A percentile compares a stretch with the other conserved stretches of the same genome.
Evolutionary conservation across 1,139 yeast genomes (phyloP).

Genomic region (Geotrichum candidum): DNA sequence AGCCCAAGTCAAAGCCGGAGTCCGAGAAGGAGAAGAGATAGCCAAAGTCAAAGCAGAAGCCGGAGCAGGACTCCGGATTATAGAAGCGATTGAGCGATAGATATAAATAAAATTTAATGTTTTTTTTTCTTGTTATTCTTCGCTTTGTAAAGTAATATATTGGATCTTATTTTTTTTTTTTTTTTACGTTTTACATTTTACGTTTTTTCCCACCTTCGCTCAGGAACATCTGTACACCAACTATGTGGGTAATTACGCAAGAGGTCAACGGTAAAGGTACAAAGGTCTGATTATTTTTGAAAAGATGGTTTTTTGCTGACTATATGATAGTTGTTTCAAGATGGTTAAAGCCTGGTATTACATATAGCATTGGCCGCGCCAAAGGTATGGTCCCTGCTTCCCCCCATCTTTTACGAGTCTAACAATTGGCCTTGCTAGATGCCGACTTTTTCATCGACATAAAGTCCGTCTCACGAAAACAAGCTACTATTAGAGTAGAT

Average conservation of each 20-base stretch:
- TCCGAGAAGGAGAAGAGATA: neutral
- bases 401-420: neutral
- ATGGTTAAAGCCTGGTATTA: slow-evolving; percentile 24
- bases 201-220: neutral
- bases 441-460: slow-evolving; percentile 17
- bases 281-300: neutral
- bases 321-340: slow-evolving; percentile 5
- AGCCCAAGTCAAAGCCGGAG: slow-evolving; percentile 6
- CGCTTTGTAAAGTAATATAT: neutral
- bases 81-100: neutral
- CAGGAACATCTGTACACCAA: slow-evolving; percentile 15
- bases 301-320: neutral
- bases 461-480: slow-evolving; percentile 23
- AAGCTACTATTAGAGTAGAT: slow-evolving; percentile 17
- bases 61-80: neutral
- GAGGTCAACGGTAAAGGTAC: neutral
- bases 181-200: neutral
- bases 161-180: neutral
- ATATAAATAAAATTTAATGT: neutral
- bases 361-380: slow-evolving; percentile 23
- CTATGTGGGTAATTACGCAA: slow-evolving; percentile 18
- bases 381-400: neutral
- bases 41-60: slow-evolving; percentile 3
- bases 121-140: neutral
- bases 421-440: neutral